These are phyloP conservation scores for Solanum pimpinellifolium DNA, from an alignment of 257 asterid genomes.

Conservation along the genomic window DNA sequence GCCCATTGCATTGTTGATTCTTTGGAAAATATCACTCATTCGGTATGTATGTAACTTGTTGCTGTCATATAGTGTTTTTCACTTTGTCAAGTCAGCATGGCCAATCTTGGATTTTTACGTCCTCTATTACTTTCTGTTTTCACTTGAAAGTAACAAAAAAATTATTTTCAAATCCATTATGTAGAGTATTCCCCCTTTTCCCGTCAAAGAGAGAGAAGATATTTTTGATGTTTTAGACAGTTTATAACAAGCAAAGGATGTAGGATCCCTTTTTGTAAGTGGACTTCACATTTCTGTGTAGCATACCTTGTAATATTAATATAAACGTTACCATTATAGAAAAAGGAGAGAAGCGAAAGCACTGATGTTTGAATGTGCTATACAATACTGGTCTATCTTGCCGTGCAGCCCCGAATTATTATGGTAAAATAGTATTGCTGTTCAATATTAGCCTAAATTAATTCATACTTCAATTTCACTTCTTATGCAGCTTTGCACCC, in stretches of 20 bases:
- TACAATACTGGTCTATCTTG: neutral
- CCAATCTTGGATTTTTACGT: neutral
- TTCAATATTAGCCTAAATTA: neutral
- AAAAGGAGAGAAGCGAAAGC: neutral
- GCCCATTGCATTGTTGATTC: conserved; percentile 97
- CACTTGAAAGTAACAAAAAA: neutral
- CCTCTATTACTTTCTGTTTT: neutral
- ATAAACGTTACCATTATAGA: neutral
- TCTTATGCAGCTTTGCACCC: conserved; percentile 69
- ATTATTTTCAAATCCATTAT: neutral
- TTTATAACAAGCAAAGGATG: neutral
- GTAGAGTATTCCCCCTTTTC: neutral
- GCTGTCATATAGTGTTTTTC: neutral
- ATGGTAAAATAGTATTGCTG: neutral
- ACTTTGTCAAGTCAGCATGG: neutral
- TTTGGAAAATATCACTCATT: conserved; percentile 85
- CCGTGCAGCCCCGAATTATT: neutral
- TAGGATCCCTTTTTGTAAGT: neutral
- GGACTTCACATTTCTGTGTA: neutral
- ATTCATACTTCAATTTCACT: neutral
- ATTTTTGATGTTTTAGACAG: neutral
- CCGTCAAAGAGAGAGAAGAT: neutral
- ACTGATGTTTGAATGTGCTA: neutral
- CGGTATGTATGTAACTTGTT: conserved; percentile 25
- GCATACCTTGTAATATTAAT: neutral